Conservation (phyloP, 2,329 filamentous ascomycete species). For the Nemania diffusa region DNA sequence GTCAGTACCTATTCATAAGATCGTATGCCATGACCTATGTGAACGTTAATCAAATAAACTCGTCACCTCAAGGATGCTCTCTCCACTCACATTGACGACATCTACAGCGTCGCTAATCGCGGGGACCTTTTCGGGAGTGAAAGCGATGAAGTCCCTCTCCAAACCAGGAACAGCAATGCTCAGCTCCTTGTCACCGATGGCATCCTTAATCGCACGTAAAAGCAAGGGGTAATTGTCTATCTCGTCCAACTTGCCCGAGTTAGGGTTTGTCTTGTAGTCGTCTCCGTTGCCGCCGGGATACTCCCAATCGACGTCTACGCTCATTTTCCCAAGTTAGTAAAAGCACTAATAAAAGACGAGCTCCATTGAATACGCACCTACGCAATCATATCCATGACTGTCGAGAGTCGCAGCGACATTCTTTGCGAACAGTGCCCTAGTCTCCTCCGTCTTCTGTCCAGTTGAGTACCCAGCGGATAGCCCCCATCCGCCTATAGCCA, state of each 20-base stretch:
- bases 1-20: constrained; percentile 44
- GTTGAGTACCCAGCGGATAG: constrained; percentile 71
- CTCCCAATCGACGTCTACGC: constrained; percentile 71
- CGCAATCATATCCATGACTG: constrained; percentile 72
- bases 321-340: constrained; percentile 16
- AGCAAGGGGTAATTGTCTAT: constrained; percentile 72
- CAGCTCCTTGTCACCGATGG: constrained; percentile 69
- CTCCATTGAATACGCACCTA: constrained; percentile 58
- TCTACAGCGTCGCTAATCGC: constrained; percentile 69
- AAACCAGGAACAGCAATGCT: constrained; percentile 76
- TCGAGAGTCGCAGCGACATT: constrained; percentile 73
- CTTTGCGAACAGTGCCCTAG: constrained; percentile 67
- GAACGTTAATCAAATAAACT: constrained; percentile 13
- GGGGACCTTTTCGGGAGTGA: constrained; percentile 66
- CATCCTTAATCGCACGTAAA: constrained; percentile 65
- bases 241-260: constrained; percentile 68
- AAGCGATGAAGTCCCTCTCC: constrained; percentile 73
- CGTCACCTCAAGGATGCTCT: neutral
- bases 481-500: constrained; percentile 81
- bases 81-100: constrained; percentile 65
- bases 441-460: constrained; percentile 62
- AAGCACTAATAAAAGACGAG: neutral
- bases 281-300: constrained; percentile 72
- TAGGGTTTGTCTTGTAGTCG: constrained; percentile 74
- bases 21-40: constrained; percentile 54